Percentiles rank a stretch among this genome's conserved stretches.
These are phyloP conservation scores for Fusarium sp. DNA, from an alignment of 2,329 filamentous ascomycete genomes.

Conservation along the genomic window DNA sequence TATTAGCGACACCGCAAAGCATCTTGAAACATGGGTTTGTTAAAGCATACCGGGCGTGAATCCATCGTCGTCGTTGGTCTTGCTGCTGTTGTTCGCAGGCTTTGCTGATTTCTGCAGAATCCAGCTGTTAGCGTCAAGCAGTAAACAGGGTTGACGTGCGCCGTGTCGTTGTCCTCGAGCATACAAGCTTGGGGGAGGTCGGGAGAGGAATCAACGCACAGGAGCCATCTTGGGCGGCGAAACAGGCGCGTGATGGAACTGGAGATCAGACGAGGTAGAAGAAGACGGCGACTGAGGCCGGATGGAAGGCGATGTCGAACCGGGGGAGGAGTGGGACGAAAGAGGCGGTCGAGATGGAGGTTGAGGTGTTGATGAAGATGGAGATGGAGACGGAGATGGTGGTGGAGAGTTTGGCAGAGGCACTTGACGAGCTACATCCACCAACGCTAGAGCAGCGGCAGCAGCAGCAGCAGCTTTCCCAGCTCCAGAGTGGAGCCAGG, in stretches of 20 bases:
- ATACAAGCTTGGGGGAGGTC: conserved; percentile 36
- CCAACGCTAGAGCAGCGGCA: conserved; percentile 46
- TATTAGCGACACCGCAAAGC: conserved; percentile 46
- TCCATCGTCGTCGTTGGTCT: conserved; percentile 55
- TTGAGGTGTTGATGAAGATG: conserved; percentile 38
- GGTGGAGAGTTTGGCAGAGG: conserved; percentile 60
- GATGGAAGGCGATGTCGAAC: conserved; percentile 50
- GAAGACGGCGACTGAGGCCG: conserved; percentile 51
- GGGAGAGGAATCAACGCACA: conserved; percentile 59
- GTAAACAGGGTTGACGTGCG: conserved; percentile 27
- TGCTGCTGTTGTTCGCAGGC: conserved; percentile 48
- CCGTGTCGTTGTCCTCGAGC: conserved; percentile 31
- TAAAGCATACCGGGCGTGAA: conserved; percentile 56
- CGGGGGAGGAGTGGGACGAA: conserved; percentile 50
- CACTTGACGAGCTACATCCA: conserved; percentile 55
- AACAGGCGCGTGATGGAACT: conserved; percentile 46
- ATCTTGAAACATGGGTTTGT: conserved; percentile 13
- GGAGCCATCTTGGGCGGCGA: conserved; percentile 66
- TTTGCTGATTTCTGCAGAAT: conserved; percentile 43
- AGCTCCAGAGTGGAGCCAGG: conserved; percentile 49
- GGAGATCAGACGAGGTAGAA: conserved; percentile 45
- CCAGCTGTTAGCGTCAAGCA: conserved; percentile 36
- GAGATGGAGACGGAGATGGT: conserved; percentile 53
- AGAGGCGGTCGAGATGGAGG: conserved; percentile 51
- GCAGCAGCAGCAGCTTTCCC: conserved; percentile 28